Conservation (phyloP, 257 asterid genomes). For the Parsonsia alboflavescens region DNA sequence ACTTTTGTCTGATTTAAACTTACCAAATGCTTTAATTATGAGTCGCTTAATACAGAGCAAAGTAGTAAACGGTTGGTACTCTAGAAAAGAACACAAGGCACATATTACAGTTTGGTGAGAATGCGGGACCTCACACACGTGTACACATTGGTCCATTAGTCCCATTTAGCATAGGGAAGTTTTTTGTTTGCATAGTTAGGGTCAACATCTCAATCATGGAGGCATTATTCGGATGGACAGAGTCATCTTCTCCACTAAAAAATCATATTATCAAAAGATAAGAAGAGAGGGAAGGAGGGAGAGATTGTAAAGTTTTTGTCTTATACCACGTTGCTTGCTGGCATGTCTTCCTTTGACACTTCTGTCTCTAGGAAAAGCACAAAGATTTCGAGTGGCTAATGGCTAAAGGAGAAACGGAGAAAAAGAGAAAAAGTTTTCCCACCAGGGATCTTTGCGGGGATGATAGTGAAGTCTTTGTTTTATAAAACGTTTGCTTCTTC, state of each 20-base stretch:
- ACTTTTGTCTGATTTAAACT: neutral
- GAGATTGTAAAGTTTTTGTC: slow-evolving; percentile 49
- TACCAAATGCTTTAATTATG: neutral
- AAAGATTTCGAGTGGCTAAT: slow-evolving; percentile 28
- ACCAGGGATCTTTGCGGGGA: slow-evolving; percentile 26
- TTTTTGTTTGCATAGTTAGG: slow-evolving; percentile 38
- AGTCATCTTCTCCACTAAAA: slow-evolving; percentile 38
- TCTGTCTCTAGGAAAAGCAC: slow-evolving; percentile 28
- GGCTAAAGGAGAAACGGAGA: slow-evolving; percentile 25
- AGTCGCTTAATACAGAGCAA: neutral
- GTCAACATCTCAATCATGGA: slow-evolving; percentile 68
- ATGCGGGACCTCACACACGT: slow-evolving; percentile 40
- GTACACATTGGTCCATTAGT: slow-evolving; percentile 32
- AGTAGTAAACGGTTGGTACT: slow-evolving; percentile 7
- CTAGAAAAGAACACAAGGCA: neutral
- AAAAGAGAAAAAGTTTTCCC: slow-evolving; percentile 22
- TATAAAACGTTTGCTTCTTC: slow-evolving; percentile 28
- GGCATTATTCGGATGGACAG: slow-evolving; percentile 54
- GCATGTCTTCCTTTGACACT: slow-evolving; percentile 38
- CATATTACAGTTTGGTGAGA: slow-evolving; percentile 18
- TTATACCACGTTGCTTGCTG: slow-evolving; percentile 46
- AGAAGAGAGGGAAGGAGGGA: slow-evolving; percentile 11
- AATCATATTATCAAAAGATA: slow-evolving; percentile 27
- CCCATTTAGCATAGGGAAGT: slow-evolving; percentile 27
- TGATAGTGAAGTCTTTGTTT: slow-evolving; percentile 34